Evolutionary conservation across 805 yeast genomes (phyloP).

Genomic region (Cyberlindnera sargentensis): DNA sequence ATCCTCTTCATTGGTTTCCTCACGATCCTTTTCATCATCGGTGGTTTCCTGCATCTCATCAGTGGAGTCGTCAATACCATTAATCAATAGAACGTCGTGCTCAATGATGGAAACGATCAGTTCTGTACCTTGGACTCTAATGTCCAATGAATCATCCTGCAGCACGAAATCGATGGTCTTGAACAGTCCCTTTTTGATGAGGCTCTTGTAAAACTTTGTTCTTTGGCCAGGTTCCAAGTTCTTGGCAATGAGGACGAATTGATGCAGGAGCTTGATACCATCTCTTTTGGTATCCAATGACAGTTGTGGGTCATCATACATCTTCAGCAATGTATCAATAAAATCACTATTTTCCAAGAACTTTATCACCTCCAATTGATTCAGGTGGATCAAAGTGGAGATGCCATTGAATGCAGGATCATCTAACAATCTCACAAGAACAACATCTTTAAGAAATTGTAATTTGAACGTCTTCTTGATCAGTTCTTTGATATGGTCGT

Average conservation of each 20-base stretch:
- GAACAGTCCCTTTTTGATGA: constrained; percentile 65
- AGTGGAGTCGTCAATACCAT: constrained; percentile 15
- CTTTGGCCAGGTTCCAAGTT: constrained; percentile 52
- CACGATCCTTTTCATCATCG: neutral
- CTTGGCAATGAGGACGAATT: constrained; percentile 71
- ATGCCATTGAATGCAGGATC: constrained; percentile 69
- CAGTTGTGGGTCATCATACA: constrained; percentile 33
- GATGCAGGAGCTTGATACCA: constrained; percentile 74
- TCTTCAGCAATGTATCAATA: constrained; percentile 47
- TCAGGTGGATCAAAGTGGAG: constrained; percentile 56
- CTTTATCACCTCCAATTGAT: constrained; percentile 61
- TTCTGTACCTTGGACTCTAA: constrained; percentile 72
- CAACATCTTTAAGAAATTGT: constrained; percentile 82
- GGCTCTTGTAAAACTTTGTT: constrained; percentile 52
- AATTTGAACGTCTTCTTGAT: constrained; percentile 72
- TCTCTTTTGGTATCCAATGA: constrained; percentile 40
- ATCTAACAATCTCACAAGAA: constrained; percentile 72
- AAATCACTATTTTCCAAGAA: constrained; percentile 48
- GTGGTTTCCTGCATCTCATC: neutral
- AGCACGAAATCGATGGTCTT: constrained; percentile 68
- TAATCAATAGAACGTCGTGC: constrained; percentile 65
- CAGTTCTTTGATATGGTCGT: constrained; percentile 40
- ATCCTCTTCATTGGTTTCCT: constrained; percentile 3
- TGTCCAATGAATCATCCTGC: constrained; percentile 37
- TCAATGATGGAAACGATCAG: constrained; percentile 74